Evolutionary conservation across 1,284 basidiomycete species (phyloP).

Genomic region (Leccinum insolens): DNA sequence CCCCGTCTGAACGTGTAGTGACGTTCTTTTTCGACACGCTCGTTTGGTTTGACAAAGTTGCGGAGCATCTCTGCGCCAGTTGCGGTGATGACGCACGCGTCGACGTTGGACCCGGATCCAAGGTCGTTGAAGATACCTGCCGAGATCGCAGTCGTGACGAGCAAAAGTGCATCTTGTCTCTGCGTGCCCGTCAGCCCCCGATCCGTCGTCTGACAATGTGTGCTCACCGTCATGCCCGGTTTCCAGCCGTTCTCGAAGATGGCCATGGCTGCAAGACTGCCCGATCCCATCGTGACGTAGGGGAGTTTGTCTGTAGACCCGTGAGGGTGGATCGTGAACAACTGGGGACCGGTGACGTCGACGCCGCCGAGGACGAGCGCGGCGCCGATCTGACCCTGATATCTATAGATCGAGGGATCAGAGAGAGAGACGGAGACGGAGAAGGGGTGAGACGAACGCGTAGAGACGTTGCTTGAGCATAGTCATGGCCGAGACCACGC

Average conservation of each 20-base stretch:
- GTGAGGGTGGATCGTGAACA: constrained; percentile 97
- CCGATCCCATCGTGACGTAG: constrained; percentile 99
- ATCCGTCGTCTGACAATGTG: background rate
- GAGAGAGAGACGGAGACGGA: background rate
- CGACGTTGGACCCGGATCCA: constrained; percentile 96
- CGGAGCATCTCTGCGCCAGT: constrained; percentile 85
- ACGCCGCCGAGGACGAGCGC: constrained; percentile 98
- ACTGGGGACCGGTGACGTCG: constrained; percentile 89
- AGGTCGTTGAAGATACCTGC: constrained; percentile 99
- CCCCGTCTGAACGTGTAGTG: constrained; percentile 78
- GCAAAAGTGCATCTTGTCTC: constrained; percentile 80
- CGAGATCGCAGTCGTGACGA: constrained; percentile 88
- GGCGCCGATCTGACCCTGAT: constrained; percentile 95
- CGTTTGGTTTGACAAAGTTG: constrained; percentile 92
- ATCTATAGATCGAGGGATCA: constrained; percentile 45
- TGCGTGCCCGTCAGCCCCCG: constrained; percentile 38
- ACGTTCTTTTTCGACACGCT: constrained; percentile 82
- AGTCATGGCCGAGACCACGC: constrained; percentile 97
- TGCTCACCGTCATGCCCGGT: constrained; percentile 76
- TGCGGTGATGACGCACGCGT: constrained; percentile 93
- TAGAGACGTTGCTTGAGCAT: constrained; percentile 84
- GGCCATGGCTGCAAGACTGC: constrained; percentile 96
- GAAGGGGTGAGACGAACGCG: constrained; percentile 46
- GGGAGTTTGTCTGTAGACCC: constrained; percentile 99
- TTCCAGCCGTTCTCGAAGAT: constrained; percentile 93